Conservation (phyloP, 768 basidiomycete genomes). For the Suillus clintonianus region DNA sequence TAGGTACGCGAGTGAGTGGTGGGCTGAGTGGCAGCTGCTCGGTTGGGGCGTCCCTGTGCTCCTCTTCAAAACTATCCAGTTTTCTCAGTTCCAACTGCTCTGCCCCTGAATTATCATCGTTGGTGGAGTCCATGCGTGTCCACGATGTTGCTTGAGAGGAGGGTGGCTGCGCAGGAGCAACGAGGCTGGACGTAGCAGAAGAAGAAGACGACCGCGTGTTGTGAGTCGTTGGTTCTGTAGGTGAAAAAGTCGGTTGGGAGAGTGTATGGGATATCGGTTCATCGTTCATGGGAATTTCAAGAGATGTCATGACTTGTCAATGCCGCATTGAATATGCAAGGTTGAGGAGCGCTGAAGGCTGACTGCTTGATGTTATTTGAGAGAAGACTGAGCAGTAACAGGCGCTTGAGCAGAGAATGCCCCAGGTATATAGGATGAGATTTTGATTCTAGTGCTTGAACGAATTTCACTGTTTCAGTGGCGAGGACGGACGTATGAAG, state of each 20-base stretch:
- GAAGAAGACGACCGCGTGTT: slow-evolving; percentile 9
- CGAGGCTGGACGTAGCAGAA: slow-evolving; percentile 15
- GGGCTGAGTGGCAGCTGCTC: slow-evolving; percentile 33
- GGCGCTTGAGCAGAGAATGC: neutral
- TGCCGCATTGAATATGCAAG: slow-evolving; percentile 17
- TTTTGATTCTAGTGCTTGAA: neutral
- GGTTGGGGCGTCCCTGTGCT: slow-evolving; percentile 3
- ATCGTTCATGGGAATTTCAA: slow-evolving; percentile 23
- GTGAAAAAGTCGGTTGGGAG: neutral
- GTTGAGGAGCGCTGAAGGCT: neutral
- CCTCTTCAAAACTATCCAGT: neutral
- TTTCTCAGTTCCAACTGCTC: slow-evolving; percentile 10
- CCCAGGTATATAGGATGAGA: neutral
- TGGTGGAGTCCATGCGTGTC: slow-evolving; percentile 18
- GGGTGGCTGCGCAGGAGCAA: slow-evolving; percentile 10
- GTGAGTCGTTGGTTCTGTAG: slow-evolving; percentile 1
- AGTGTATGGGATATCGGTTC: slow-evolving; percentile 9
- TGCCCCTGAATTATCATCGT: neutral
- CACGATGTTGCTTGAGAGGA: slow-evolving; percentile 33
- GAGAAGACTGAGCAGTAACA: neutral
- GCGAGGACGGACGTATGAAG: neutral
- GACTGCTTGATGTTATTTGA: neutral
- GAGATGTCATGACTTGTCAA: slow-evolving; percentile 25
- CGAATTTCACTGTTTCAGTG: neutral
- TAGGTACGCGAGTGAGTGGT: slow-evolving; percentile 28